Conservation (phyloP, 2,329 filamentous ascomycete species). For the Thermoascus crustaceus region DNA sequence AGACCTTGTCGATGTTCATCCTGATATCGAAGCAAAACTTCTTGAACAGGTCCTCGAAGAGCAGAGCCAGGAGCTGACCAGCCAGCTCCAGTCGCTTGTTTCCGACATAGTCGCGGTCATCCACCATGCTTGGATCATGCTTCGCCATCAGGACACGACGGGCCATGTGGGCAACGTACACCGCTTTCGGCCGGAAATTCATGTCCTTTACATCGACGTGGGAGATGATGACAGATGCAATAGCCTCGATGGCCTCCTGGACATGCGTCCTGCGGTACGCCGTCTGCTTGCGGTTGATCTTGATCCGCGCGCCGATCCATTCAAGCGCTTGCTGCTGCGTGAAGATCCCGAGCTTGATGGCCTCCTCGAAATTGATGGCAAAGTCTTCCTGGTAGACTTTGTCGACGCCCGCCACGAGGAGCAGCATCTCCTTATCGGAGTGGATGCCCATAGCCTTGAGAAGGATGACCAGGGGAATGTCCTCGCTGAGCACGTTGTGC, state of each 20-base stretch:
- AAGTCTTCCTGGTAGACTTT: slow-evolving; percentile 90
- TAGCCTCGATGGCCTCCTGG: slow-evolving; percentile 84
- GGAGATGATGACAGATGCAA: slow-evolving; percentile 87
- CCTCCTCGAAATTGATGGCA: slow-evolving; percentile 88
- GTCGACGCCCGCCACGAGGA: slow-evolving; percentile 82
- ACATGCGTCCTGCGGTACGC: slow-evolving; percentile 67
- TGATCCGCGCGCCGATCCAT: slow-evolving; percentile 78
- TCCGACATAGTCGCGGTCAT: slow-evolving; percentile 94
- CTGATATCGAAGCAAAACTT: slow-evolving; percentile 85
- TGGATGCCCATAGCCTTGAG: slow-evolving; percentile 90
- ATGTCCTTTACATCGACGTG: slow-evolving; percentile 87
- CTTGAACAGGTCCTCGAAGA: slow-evolving; percentile 98
- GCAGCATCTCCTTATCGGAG: slow-evolving; percentile 89
- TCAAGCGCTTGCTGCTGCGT: slow-evolving; percentile 95
- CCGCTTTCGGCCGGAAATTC: slow-evolving; percentile 92
- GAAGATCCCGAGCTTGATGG: slow-evolving; percentile 71
- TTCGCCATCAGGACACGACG: slow-evolving; percentile 92
- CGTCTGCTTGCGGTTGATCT: slow-evolving; percentile 65
- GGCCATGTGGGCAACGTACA: slow-evolving; percentile 96
- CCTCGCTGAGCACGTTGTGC: slow-evolving; percentile 88
- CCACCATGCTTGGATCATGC: slow-evolving; percentile 79
- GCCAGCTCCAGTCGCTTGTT: slow-evolving; percentile 95
- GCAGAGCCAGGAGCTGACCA: slow-evolving; percentile 81
- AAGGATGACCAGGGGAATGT: slow-evolving; percentile 89
- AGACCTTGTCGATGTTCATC: slow-evolving; percentile 85